Conservation (phyloP, 805 yeast species). For the Saccharomyces kudriavzevii region DNA sequence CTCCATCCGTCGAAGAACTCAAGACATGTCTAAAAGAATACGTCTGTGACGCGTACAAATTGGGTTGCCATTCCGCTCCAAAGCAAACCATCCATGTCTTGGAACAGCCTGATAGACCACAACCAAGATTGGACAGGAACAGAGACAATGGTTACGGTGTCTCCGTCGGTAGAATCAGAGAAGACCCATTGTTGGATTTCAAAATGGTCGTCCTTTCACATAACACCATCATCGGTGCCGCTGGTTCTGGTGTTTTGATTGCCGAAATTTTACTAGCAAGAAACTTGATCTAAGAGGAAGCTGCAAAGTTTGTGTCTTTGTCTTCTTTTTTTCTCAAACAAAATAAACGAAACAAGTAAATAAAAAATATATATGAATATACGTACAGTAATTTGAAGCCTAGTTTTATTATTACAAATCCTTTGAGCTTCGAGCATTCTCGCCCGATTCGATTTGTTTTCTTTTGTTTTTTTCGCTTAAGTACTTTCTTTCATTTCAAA, state of each 20-base stretch:
- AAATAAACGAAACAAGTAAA: neutral
- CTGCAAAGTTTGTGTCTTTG: neutral
- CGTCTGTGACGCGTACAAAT: slow-evolving; percentile 70
- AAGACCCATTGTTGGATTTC: slow-evolving; percentile 85
- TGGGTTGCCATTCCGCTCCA: slow-evolving; percentile 90
- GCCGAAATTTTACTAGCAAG: slow-evolving; percentile 83
- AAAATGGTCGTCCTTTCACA: slow-evolving; percentile 97
- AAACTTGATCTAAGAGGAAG: slow-evolving; percentile 46
- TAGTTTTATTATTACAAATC: neutral
- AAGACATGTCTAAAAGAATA: slow-evolving; percentile 63
- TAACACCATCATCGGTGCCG: slow-evolving; percentile 97
- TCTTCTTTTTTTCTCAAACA: neutral
- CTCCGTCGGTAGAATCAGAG: slow-evolving; percentile 88
- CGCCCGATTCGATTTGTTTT: neutral
- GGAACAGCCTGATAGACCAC: slow-evolving; percentile 91
- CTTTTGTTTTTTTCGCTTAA: neutral
- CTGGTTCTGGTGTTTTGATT: slow-evolving; percentile 94
- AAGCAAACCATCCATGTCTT: slow-evolving; percentile 83
- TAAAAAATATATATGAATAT: neutral
- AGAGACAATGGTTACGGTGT: slow-evolving; percentile 92
- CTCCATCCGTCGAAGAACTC: slow-evolving; percentile 78
- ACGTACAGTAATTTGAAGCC: neutral
- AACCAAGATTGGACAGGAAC: slow-evolving; percentile 94
- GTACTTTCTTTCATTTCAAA: neutral
- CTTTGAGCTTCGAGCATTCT: neutral